Evolutionary conservation across 768 basidiomycete species (phyloP), one percentile per base, ranked within the genome.

Genomic region (Boletus rufocinnamomeus): DNA sequence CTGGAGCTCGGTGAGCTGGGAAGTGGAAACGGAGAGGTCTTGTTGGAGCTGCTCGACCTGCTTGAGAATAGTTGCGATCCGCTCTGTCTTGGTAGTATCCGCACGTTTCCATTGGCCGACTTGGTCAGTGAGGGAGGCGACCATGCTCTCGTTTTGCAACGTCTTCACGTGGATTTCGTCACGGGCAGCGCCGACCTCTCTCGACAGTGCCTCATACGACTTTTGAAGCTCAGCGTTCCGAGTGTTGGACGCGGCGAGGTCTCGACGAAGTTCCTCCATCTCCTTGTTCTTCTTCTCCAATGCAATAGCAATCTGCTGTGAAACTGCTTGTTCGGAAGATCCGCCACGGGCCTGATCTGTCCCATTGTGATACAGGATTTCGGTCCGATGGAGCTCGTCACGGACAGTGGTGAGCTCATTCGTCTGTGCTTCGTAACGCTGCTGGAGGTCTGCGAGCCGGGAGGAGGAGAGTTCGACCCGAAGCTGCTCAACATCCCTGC

Each of bases 221-320:
- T n/a, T 57, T 37, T 58, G 52, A 27, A 62, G 49, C 34, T 52
- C 52, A 2, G 23, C 32, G 6, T 57, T 47, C 45, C 45, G 56
- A 40, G 60, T 35, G n/a, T 52, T 58, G 17, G 49, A 30, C 2
- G 5, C n/a, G 1, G 16, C 21, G 17, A 63, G 37, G 27, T 48
- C 45, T 13, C 4, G 35, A 35, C 56, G 50, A 52, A 62, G 56
- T 27, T 41, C 41, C 16, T 28, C 40, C 25, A 61, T 49, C 21
- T 40, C 4, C 17, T 50, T 34, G 14, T 48, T 35, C 49, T 54
- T 60, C 32, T 51, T 25, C n/a, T 50, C 21, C 49, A 55, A 9
- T 3, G 32, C 50, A 16, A 1, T 2, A 19, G 35, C 25, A 9
- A 61, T 51, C 4, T 37, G 32, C 19, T 50, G 21, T 6, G 46